Evolutionary conservation across 805 yeast genomes (phyloP).

Genomic region (Yamadazyma insecticola): DNA sequence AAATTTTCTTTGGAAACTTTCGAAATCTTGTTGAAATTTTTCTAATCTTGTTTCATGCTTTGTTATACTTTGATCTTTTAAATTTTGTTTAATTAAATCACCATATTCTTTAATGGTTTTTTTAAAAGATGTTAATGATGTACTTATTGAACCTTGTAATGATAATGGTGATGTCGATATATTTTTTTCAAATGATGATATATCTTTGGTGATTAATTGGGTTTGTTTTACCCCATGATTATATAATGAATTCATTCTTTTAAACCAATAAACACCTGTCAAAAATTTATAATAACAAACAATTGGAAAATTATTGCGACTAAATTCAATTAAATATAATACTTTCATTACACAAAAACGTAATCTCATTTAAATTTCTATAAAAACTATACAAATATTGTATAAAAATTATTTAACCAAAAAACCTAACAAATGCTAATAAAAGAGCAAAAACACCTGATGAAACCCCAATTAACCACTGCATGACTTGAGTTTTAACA

Average conservation of each 20-base stretch:
- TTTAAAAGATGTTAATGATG: conserved; percentile 68
- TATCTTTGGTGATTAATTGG: conserved; percentile 63
- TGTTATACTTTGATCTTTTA: conserved; percentile 46
- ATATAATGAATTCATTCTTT: conserved; percentile 69
- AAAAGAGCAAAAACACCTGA: conserved; percentile 97
- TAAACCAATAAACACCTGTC: too few species aligned
- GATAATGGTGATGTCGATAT: conserved; percentile 70
- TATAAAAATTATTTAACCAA: conserved; percentile 40
- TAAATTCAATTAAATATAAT: too few species aligned
- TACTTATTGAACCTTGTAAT: conserved; percentile 71
- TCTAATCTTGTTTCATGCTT: conserved; percentile 52
- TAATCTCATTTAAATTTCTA: too few species aligned
- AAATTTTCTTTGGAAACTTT: conserved; percentile 47
- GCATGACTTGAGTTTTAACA: conserved; percentile 94
- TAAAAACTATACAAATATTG: not conserved
- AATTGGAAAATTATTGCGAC: too few species aligned
- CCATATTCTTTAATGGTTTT: conserved; percentile 73
- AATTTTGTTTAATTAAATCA: conserved; percentile 55
- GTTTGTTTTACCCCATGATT: conserved; percentile 89
- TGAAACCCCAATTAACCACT: conserved; percentile 97
- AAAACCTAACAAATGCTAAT: conserved; percentile 82
- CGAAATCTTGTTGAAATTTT: conserved; percentile 48
- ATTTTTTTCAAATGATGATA: conserved; percentile 60
- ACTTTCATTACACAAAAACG: too few species aligned
- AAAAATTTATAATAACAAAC: too few species aligned